phyloP scores from a whole-genome alignment of 1,139 yeast genomes.

The Hyphopichia khmerensis region DNA sequence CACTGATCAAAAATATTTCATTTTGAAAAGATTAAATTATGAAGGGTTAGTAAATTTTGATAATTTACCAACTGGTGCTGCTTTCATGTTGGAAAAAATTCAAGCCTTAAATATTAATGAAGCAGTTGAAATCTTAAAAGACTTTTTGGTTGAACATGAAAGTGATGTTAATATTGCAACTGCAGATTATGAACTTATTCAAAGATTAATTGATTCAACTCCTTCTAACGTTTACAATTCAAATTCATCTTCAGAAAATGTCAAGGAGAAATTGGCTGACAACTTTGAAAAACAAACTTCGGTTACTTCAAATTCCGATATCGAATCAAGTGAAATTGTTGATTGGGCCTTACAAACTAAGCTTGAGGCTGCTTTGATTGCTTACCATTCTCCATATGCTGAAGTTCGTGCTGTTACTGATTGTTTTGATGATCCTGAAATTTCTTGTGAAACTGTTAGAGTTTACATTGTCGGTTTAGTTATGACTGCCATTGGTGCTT shows the following conservation, averaged over 20 bases:
- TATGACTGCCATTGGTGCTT: slow-evolving; percentile 40
- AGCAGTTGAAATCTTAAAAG: slow-evolving; percentile 18
- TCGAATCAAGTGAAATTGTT: slow-evolving; percentile 2
- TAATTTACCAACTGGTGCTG: slow-evolving; percentile 25
- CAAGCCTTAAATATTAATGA: slow-evolving; percentile 20
- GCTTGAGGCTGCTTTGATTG: slow-evolving; percentile 45
- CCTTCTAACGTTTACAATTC: background rate
- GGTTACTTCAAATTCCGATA: background rate
- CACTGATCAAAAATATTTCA: slow-evolving; percentile 23
- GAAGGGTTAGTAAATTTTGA: slow-evolving; percentile 25
- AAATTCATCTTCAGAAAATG: background rate
- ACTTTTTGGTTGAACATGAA: slow-evolving; percentile 16
- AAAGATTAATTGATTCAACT: slow-evolving; percentile 12
- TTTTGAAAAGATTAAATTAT: slow-evolving; percentile 26
- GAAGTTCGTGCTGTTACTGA: slow-evolving; percentile 61
- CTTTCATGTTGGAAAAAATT: slow-evolving; percentile 31
- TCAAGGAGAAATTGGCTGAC: background rate
- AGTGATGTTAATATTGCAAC: slow-evolving; percentile 21
- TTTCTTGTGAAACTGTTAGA: slow-evolving; percentile 54
- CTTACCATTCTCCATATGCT: slow-evolving; percentile 60
- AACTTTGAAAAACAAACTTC: background rate
- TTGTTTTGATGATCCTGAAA: slow-evolving; percentile 49
- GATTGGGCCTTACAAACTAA: slow-evolving; percentile 30
- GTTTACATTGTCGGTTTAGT: slow-evolving; percentile 51
- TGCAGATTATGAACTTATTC: slow-evolving; percentile 13